These are phyloP conservation scores for Periglandula ipomoeae DNA, from an alignment of 2,329 filamentous ascomycete genomes.

Conservation along the genomic window DNA sequence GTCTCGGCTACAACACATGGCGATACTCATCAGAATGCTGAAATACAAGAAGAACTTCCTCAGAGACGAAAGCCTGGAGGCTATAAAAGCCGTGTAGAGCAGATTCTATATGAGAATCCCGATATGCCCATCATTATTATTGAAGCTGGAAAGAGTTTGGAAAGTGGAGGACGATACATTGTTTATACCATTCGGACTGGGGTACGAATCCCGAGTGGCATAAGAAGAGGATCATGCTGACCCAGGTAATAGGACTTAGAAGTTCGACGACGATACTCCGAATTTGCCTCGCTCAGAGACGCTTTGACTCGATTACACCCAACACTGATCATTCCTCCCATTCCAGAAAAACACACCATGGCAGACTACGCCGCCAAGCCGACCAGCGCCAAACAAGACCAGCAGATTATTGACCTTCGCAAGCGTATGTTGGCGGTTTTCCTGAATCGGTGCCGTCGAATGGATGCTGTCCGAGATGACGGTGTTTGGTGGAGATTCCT, in stretches of 20 bases:
- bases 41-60: slow-evolving; percentile 31
- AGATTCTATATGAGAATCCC: slow-evolving; percentile 93
- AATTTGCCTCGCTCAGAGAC: slow-evolving; percentile 85
- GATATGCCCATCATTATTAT: slow-evolving; percentile 85
- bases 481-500: slow-evolving; percentile 97
- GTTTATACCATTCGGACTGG: slow-evolving; percentile 95
- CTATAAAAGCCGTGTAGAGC: slow-evolving; percentile 92
- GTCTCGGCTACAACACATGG: slow-evolving; percentile 17
- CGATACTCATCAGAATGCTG: slow-evolving; percentile 39
- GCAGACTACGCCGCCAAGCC: slow-evolving; percentile 97
- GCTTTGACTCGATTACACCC: slow-evolving; percentile 88
- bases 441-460: slow-evolving; percentile 81
- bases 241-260: slow-evolving; percentile 66
- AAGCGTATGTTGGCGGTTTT: slow-evolving; percentile 98
- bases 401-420: slow-evolving; percentile 89
- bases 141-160: slow-evolving; percentile 88
- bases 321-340: slow-evolving; percentile 89
- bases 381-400: slow-evolving; percentile 95
- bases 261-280: slow-evolving; percentile 89
- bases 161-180: slow-evolving; percentile 88
- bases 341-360: slow-evolving; percentile 98
- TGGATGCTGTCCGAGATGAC: slow-evolving; percentile 86
- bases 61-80: slow-evolving; percentile 69
- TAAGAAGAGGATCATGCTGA: slow-evolving; percentile 1
- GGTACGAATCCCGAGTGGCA: slow-evolving; percentile 39